Percentiles rank a stretch among this genome's conserved stretches.
Evolutionary conservation across 129 eudicot species (phyloP).

Genomic region (Lactuca sativa): DNA sequence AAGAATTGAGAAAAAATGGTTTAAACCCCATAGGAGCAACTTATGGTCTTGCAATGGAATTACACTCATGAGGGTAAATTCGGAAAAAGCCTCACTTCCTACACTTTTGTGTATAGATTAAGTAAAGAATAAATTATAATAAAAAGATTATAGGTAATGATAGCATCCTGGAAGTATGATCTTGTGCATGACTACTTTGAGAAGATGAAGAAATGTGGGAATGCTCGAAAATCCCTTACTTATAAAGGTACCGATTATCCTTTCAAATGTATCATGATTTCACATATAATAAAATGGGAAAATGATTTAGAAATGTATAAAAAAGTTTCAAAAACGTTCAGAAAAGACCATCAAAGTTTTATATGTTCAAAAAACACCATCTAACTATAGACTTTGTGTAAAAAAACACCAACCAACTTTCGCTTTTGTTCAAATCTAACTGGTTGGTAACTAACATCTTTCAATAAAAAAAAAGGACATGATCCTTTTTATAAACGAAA

Average conservation of each 20-base stretch:
- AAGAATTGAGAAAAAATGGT: slow-evolving; percentile 71
- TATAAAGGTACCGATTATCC: slow-evolving; percentile 57
- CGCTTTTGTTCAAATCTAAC: too few relatives aligned
- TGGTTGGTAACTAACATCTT: too few relatives aligned
- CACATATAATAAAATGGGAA: neutral
- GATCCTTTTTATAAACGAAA: too few relatives aligned
- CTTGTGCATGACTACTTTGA: slow-evolving; percentile 67
- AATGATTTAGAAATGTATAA: too few relatives aligned
- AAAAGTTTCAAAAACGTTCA: too few relatives aligned
- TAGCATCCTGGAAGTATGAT: slow-evolving; percentile 75
- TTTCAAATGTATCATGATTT: slow-evolving; percentile 5
- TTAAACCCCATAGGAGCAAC: slow-evolving; percentile 79
- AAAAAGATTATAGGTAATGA: slow-evolving; percentile 62
- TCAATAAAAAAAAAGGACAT: neutral
- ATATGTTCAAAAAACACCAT: too few relatives aligned
- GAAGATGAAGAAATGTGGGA: slow-evolving; percentile 81
- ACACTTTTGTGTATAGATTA: too few relatives aligned
- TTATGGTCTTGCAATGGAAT: slow-evolving; percentile 99
- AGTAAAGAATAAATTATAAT: too few relatives aligned
- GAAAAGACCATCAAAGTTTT: too few relatives aligned
- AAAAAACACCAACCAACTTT: too few relatives aligned
- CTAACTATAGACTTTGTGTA: too few relatives aligned
- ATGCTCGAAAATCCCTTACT: slow-evolving; percentile 81
- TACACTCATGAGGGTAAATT: slow-evolving; percentile 18
- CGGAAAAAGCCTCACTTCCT: neutral